Evolutionary conservation across 2,329 filamentous ascomycete species (phyloP).

Genomic region (Ophiostoma sp.): DNA sequence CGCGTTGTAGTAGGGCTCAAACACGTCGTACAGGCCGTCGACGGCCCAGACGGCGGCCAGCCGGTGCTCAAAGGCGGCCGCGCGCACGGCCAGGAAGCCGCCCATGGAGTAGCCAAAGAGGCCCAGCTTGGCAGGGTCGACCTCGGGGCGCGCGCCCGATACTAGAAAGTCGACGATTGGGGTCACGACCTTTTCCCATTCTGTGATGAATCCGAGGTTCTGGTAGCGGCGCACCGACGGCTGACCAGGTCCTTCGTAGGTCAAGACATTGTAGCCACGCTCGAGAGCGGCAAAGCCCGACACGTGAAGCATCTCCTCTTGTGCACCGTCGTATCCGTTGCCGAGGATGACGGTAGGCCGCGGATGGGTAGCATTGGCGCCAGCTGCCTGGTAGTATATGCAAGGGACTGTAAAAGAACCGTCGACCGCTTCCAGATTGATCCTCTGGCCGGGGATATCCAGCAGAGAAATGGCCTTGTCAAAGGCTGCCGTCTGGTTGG

Average conservation of each 20-base stretch:
- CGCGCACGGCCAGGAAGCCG: constrained; percentile 38
- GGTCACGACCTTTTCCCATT: constrained; percentile 41
- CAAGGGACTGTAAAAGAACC: constrained; percentile 26
- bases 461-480: constrained; percentile 32
- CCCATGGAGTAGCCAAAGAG: constrained; percentile 42
- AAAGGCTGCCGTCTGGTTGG: constrained; percentile 33
- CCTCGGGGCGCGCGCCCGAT: constrained; percentile 9
- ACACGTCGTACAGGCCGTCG: constrained; percentile 37
- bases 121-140: constrained; percentile 31
- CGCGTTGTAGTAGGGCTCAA: constrained; percentile 23
- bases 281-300: background rate
- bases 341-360: constrained; percentile 40
- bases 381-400: constrained; percentile 33
- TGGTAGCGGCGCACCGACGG: constrained; percentile 39
- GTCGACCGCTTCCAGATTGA: constrained; percentile 22
- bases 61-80: constrained; percentile 42
- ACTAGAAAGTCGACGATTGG: constrained; percentile 40
- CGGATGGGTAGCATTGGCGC: constrained; percentile 24
- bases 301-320: constrained; percentile 37
- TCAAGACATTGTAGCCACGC: constrained; percentile 40
- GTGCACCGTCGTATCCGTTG: constrained; percentile 41
- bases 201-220: constrained; percentile 40
- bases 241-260: constrained; percentile 46
- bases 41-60: constrained; percentile 38
- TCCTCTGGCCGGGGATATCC: constrained; percentile 33